Evolutionary conservation across 108 stramenopile genomes (phyloP), one percentile per base, ranked within the genome.

Genomic region (Skeletonema grethae): DNA sequence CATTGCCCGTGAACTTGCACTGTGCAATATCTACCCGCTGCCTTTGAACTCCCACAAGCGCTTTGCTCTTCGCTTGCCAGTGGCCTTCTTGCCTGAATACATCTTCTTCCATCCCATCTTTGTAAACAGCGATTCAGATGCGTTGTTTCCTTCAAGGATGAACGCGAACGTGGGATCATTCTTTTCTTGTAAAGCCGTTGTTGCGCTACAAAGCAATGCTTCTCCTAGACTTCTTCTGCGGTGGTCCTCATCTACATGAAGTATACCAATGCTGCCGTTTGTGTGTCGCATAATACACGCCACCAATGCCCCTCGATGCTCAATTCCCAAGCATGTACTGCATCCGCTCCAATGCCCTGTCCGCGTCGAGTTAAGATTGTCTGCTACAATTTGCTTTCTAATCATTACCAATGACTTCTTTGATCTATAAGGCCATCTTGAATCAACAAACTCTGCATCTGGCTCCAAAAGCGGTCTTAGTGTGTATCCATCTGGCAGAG

Each of bases 61-160:
- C 50, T 53, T 77, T n/a, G 76, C 76, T 66, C 28, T 65, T 34
- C 65, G 22, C 34, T 65, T 69, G 5, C 73, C 73, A n/a, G 70
- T 67, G 3, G 63, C 62, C 55, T 74, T 66, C 67, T 75, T 45
- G 0, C 43, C 22, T 11, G 53, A 38, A 63, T 79, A 57, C 2
- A 43, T 61, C 34, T 45, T 55, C 24, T 45, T 38, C 84, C 84
- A 87, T 5, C 86, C 86, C 57, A 68, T 8, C 9, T 68, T 76
- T 3, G 43, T 24, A 76, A 87, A 87, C 7, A 79, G 45, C 0
- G 77, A 9, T 71, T 87, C 83, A 15, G 86, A 84, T 3, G 84
- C 82, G 43, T 48, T 29, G 68, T 87, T 84, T 0, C 86, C 86
- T 48, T 84, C 75, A 11, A 83, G 22, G 35, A 87, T 87, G 57